These are phyloP conservation scores for Takashimella tepidaria DNA, from an alignment of 1,284 basidiomycete species.

Conservation along the genomic window DNA sequence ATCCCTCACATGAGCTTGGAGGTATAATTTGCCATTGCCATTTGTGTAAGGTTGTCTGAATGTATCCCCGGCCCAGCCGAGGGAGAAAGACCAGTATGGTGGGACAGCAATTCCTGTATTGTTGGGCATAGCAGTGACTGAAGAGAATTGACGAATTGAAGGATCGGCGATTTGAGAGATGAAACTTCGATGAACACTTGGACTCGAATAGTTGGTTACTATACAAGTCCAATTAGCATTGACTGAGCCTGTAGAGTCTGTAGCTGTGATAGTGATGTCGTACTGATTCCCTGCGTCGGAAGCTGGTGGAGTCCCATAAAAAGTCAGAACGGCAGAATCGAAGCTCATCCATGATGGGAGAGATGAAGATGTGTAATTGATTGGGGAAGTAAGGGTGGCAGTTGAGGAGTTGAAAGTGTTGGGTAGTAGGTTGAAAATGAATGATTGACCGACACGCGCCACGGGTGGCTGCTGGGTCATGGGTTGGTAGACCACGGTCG, in stretches of 20 bases:
- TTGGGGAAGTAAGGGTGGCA: constrained; percentile 20
- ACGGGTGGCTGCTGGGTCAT: constrained; percentile 48
- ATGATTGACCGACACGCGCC: constrained; percentile 42
- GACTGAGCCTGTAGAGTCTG: constrained; percentile 29
- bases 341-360: constrained; percentile 52
- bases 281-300: constrained; percentile 30
- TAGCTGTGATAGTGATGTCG: constrained; percentile 34
- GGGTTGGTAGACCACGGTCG: constrained; percentile 44
- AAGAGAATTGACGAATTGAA: constrained; percentile 34
- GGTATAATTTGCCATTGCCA: constrained; percentile 41
- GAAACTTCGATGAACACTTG: constrained; percentile 42
- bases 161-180: constrained; percentile 43
- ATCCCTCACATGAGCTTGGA: constrained; percentile 47
- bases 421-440: constrained; percentile 44
- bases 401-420: constrained; percentile 16
- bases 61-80: constrained; percentile 51
- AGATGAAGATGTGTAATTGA: constrained; percentile 44
- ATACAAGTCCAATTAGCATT: constrained; percentile 42
- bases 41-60: constrained; percentile 44
- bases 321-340: constrained; percentile 28
- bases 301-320: constrained; percentile 35
- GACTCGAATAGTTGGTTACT: constrained; percentile 41
- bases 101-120: constrained; percentile 44
- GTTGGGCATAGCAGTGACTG: constrained; percentile 38
- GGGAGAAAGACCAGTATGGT: constrained; percentile 53